Conservation (phyloP, 768 basidiomycete species). For the Mycena belliarum region DNA sequence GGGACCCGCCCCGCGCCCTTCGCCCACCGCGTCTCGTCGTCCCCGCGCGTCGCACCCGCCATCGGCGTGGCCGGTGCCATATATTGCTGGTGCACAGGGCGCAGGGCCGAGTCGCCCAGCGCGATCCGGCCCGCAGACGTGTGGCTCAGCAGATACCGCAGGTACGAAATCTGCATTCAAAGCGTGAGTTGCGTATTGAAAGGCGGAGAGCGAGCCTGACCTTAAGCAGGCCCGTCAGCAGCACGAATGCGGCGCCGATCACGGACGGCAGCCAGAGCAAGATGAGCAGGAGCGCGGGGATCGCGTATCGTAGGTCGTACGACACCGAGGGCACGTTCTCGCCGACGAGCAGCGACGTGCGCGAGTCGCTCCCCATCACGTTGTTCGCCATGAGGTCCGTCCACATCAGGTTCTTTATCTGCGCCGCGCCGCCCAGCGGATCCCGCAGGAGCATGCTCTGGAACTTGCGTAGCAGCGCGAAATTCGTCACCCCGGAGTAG, state of each 20-base stretch:
- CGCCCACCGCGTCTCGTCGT: constrained; percentile 1
- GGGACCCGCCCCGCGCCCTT: not conserved
- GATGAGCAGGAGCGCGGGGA: constrained; percentile 17
- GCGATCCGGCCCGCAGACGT: constrained; percentile 18
- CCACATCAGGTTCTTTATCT: constrained; percentile 22
- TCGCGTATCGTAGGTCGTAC: constrained; percentile 17
- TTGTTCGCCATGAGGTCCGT: constrained; percentile 24
- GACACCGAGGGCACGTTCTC: not conserved
- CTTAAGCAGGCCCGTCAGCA: constrained; percentile 11
- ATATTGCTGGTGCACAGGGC: not conserved
- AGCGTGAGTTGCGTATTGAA: too few relatives aligned
- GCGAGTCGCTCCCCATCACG: constrained; percentile 12
- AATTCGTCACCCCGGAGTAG: constrained; percentile 16
- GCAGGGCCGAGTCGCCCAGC: constrained; percentile 14
- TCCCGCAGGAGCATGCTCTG: constrained; percentile 20
- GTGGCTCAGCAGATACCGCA: constrained; percentile 23
- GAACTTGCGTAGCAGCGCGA: constrained; percentile 14
- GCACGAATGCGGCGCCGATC: constrained; percentile 6
- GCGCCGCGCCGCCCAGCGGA: constrained; percentile 9
- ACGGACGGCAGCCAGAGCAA: constrained; percentile 18
- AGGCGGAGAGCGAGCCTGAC: not conserved
- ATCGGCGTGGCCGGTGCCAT: too few relatives aligned
- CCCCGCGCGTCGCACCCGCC: not conserved
- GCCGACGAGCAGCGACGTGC: constrained; percentile 2
- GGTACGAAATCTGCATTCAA: constrained; percentile 11